Base-by-base conservation (phyloP, 768 basidiomycete genomes). In the Psilocybe cubensis region DNA sequence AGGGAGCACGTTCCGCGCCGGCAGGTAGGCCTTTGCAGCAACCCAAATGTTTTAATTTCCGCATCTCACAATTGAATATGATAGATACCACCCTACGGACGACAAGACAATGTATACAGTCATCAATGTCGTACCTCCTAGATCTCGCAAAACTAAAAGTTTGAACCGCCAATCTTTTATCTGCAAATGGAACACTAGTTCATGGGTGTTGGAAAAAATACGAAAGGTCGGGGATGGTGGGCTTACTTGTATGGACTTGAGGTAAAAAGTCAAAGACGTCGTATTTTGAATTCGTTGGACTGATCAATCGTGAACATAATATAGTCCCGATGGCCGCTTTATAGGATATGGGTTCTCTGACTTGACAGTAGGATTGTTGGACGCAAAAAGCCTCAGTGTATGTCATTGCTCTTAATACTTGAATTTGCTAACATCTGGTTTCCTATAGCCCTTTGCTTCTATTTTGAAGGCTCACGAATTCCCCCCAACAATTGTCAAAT, bases 401-500 rank as follows among this genome's bases (percentile, higher is more conserved):
- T 66, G 88, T 48, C 11, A 23, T 50, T 10, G 17, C 23, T 42
- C 46, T 42, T 18, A 52, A 43, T 60, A 20, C 33, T 24, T 11
- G 17, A 18, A 9, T 14, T 3, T 47, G 11, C 48, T 41, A 33
- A 57, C 12, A 40, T 29, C 33, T 28, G 56, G 47, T 24, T 21
- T 33, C 51, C 24, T 28, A 29, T 65, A 98, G 96, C 96, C 95
- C 1, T 70, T 94, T 11, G 73, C 93, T 27, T 87, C 87, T 18
- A 97, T 99, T 59, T 77, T 98, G 56, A 92, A 92, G 72, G 92
- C 97, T 0, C 96, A 98, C 71, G 94, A 96, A 58, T 94, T 98
- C 71, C 92, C 97, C 3, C 85, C 92, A 4, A 98, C 97, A 1
- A 86, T 91, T 3, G 73, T 99, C 54, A 84, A 83, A 57, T 99